A percentile compares a stretch with the other conserved stretches of the same genome.
Conservation (phyloP, 1,284 basidiomycete genomes). For the Leccinum subrobustum region DNA sequence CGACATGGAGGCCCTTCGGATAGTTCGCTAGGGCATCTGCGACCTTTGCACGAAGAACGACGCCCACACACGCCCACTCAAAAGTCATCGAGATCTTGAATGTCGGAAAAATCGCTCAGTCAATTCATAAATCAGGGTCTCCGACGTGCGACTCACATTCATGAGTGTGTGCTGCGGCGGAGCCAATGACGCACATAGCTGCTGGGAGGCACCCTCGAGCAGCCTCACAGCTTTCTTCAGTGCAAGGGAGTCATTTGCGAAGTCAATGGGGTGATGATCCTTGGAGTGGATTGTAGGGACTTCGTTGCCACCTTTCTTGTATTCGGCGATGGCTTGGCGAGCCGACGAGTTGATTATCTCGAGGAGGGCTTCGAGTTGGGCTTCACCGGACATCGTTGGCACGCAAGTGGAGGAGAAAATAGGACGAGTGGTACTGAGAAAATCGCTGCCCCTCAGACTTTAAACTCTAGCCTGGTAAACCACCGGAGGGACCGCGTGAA, state of each 20-base stretch:
- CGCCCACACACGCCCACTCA: conserved; percentile 28
- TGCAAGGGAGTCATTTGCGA: conserved; percentile 18
- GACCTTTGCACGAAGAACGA: conserved; percentile 23
- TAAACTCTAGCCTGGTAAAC: not conserved
- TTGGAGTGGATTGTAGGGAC: conserved; percentile 28
- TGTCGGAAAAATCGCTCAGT: not conserved
- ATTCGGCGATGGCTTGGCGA: conserved; percentile 30
- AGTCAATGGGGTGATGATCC: conserved; percentile 26
- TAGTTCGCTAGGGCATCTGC: conserved; percentile 25
- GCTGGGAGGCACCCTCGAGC: conserved; percentile 30
- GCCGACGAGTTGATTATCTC: conserved; percentile 13
- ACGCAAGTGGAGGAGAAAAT: not conserved
- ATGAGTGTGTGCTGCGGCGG: conserved; percentile 32
- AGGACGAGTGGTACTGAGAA: not conserved
- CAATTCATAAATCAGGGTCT: not conserved
- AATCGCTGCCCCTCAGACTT: not conserved
- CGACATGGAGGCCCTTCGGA: conserved; percentile 29
- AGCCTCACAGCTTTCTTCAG: conserved; percentile 32
- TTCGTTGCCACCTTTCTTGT: conserved; percentile 21
- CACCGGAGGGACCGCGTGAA: not conserved
- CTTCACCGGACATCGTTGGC: conserved; percentile 24
- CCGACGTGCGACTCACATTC: not conserved
- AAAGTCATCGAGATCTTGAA: conserved; percentile 22
- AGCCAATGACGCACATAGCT: conserved; percentile 29
- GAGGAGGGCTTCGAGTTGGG: conserved; percentile 16